Evolutionary conservation across 2,329 filamentous ascomycete genomes (phyloP).

Genomic region (Aspergillus ochraceus): DNA sequence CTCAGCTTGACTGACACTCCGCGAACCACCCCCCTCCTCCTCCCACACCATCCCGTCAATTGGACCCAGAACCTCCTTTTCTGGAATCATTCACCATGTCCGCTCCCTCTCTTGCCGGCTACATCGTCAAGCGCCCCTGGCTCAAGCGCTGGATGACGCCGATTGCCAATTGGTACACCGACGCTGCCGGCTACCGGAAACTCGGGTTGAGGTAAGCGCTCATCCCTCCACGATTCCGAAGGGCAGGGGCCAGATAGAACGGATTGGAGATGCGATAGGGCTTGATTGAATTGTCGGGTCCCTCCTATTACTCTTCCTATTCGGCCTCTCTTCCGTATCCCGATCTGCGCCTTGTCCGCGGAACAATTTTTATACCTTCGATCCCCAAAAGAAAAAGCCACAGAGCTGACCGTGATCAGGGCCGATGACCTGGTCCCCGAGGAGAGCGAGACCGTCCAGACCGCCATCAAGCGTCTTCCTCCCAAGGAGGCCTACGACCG

Average conservation of each 20-base stretch:
- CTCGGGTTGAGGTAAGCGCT: slow-evolving; percentile 77
- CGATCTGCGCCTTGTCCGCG: slow-evolving; percentile 11
- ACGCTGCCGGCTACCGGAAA: slow-evolving; percentile 89
- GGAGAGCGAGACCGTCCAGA: slow-evolving; percentile 82
- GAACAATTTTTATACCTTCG: slow-evolving; percentile 7
- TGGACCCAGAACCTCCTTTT: slow-evolving; percentile 18
- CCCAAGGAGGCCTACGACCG: slow-evolving; percentile 94
- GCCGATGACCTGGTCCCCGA: slow-evolving; percentile 94
- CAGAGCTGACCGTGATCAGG: slow-evolving; percentile 50
- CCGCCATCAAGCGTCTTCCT: slow-evolving; percentile 85
- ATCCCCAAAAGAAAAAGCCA: not conserved
- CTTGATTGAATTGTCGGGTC: not conserved
- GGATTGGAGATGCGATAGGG: not conserved
- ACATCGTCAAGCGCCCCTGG: slow-evolving; percentile 82
- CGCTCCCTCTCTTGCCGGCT: slow-evolving; percentile 70
- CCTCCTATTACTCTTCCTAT: not conserved
- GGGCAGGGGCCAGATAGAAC: slow-evolving; percentile 11
- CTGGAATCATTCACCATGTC: slow-evolving; percentile 58
- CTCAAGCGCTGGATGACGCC: slow-evolving; percentile 77
- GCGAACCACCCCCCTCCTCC: slow-evolving; percentile 12
- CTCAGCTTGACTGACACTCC: slow-evolving; percentile 32
- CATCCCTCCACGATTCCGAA: slow-evolving; percentile 15
- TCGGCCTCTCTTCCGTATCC: not conserved
- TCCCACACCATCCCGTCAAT: slow-evolving; percentile 34
- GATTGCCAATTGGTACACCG: slow-evolving; percentile 82